A percentile compares a stretch with the other conserved stretches of the same genome.
Evolutionary conservation across 306 rosid species (phyloP).

Genomic region (Hippophae tibetana): DNA sequence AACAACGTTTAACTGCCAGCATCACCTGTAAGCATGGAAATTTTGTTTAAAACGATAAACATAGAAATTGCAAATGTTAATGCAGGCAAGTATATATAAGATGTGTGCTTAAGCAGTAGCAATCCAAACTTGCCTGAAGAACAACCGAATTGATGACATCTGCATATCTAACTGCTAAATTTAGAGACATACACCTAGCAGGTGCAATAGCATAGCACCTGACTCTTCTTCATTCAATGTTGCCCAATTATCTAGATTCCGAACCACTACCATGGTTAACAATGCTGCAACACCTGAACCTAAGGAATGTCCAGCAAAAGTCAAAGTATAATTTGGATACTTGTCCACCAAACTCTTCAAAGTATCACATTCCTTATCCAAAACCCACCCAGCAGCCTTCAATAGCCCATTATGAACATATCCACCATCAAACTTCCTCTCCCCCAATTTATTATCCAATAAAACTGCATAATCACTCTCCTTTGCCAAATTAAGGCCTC

Average conservation of each 20-base stretch:
- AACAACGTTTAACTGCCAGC: conserved; percentile 1
- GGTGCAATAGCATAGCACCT: conserved; percentile 89
- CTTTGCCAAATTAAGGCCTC: conserved; percentile 81
- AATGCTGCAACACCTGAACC: conserved; percentile 86
- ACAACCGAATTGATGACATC: conserved; percentile 85
- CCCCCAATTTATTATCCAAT: conserved; percentile 73
- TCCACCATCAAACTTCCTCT: conserved; percentile 81
- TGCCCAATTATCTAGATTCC: conserved; percentile 50
- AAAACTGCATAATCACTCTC: conserved; percentile 83
- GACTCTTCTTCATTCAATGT: conserved; percentile 65
- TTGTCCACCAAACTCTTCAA: conserved; percentile 51
- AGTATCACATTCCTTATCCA: conserved; percentile 52
- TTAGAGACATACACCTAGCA: conserved; percentile 84
- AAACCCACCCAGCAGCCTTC: conserved; percentile 67
- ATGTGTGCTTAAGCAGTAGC: neutral
- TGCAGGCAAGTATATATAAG: conserved; percentile 5
- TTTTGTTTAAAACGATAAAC: neutral
- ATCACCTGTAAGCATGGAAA: conserved; percentile 2
- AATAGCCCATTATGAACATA: conserved; percentile 92
- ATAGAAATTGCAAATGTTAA: neutral
- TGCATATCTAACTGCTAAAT: conserved; percentile 87
- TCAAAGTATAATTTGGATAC: conserved; percentile 64
- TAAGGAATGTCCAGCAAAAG: conserved; percentile 82
- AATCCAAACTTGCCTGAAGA: conserved; percentile 64
- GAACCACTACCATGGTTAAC: conserved; percentile 64